Conservation (phyloP, 306 rosid species). For the Neltuma alba region DNA sequence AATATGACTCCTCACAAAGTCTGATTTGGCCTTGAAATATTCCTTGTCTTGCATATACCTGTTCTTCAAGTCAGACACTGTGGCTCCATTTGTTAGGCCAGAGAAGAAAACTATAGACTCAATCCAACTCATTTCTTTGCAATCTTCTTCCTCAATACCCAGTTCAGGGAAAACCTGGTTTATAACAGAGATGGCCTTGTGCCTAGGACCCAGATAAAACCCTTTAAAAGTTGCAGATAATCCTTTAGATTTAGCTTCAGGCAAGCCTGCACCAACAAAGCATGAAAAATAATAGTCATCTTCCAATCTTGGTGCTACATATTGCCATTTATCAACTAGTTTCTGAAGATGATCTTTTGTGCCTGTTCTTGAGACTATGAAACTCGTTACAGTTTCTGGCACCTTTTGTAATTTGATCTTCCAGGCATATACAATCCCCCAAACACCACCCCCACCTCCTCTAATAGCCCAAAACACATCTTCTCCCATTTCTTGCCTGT, state of each 20-base stretch:
- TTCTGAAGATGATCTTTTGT: slow-evolving; percentile 45
- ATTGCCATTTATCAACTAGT: slow-evolving; percentile 70
- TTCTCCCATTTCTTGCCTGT: slow-evolving; percentile 69
- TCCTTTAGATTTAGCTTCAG: slow-evolving; percentile 47
- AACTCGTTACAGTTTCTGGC: slow-evolving; percentile 58
- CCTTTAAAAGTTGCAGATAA: slow-evolving; percentile 65
- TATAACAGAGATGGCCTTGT: slow-evolving; percentile 40
- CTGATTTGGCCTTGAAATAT: slow-evolving; percentile 79
- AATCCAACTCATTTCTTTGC: slow-evolving; percentile 78
- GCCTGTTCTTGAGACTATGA: slow-evolving; percentile 50
- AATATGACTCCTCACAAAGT: slow-evolving; percentile 52
- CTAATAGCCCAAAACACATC: slow-evolving; percentile 94
- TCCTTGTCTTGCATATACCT: slow-evolving; percentile 50
- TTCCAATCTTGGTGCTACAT: slow-evolving; percentile 63
- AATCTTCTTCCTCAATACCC: slow-evolving; percentile 50
- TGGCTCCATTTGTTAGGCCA: slow-evolving; percentile 49
- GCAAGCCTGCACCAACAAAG: slow-evolving; percentile 67
- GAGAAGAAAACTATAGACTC: slow-evolving; percentile 70
- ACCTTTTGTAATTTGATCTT: slow-evolving; percentile 57
- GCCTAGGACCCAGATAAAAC: slow-evolving; percentile 51
- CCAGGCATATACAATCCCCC: slow-evolving; percentile 85
- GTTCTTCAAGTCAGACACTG: slow-evolving; percentile 52
- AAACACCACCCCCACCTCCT: slow-evolving; percentile 84
- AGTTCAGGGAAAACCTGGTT: slow-evolving; percentile 56
- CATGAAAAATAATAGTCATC: slow-evolving; percentile 64